phyloP scores from a whole-genome alignment of 129 eudicot genomes.

The Arctium lappa region DNA sequence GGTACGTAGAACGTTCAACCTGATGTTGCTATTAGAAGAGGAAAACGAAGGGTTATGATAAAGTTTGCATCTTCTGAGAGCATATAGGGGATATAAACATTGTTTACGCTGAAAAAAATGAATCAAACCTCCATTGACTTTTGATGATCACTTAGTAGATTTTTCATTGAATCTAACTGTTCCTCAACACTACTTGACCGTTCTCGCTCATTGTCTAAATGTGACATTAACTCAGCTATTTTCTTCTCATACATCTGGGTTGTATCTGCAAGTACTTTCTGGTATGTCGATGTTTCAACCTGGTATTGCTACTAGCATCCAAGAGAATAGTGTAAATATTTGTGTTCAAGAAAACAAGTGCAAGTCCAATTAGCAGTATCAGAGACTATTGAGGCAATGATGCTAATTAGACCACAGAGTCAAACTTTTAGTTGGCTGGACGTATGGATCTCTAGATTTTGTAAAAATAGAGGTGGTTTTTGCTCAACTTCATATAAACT shows the following conservation, averaged over 20 bases:
- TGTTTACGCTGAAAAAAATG: neutral
- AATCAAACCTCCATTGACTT: conserved; percentile 54
- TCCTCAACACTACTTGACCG: conserved; percentile 43
- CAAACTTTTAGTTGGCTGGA: neutral
- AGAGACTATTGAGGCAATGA: neutral
- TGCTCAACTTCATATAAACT: neutral
- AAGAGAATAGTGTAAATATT: conserved; percentile 42
- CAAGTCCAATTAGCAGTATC: neutral
- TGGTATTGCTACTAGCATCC: conserved; percentile 64
- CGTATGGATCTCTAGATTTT: neutral
- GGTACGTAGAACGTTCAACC: conserved; percentile 55
- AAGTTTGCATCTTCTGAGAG: neutral
- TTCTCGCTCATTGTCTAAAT: conserved; percentile 53
- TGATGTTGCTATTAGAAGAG: conserved; percentile 43
- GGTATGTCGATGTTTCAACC: conserved; percentile 65
- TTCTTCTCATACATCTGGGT: conserved; percentile 89
- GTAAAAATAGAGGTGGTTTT: neutral
- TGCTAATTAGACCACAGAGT: neutral
- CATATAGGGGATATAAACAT: neutral
- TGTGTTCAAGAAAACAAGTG: neutral
- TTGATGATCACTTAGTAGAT: conserved; percentile 49
- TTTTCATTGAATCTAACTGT: conserved; percentile 53
- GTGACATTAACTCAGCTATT: conserved; percentile 65
- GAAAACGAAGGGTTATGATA: conserved; percentile 10
- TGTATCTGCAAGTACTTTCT: conserved; percentile 79